Conservation (phyloP, 768 basidiomycete genomes). For the Boletus eberwhitei region DNA sequence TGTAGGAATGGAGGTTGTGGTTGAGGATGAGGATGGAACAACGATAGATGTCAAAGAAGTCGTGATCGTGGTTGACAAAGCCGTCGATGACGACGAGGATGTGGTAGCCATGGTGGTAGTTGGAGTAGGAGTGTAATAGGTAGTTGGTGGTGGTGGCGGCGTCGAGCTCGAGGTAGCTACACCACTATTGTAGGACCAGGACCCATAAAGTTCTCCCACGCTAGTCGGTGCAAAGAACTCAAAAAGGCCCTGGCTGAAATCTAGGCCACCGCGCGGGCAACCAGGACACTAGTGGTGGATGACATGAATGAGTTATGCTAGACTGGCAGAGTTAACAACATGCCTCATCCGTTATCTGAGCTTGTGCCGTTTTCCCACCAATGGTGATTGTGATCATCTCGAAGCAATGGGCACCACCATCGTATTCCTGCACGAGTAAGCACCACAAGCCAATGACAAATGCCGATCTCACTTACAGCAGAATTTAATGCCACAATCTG, state of each 20-base stretch:
- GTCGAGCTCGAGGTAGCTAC: conserved; percentile 22
- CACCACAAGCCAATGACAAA: neutral
- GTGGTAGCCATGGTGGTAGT: conserved; percentile 11
- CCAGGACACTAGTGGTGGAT: conserved; percentile 33
- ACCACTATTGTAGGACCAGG: conserved; percentile 38
- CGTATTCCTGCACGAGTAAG: conserved; percentile 35
- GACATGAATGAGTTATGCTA: neutral
- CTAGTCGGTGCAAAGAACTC: conserved; percentile 33
- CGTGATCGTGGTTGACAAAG: conserved; percentile 7
- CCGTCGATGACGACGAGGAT: conserved; percentile 7
- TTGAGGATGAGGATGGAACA: conserved; percentile 8
- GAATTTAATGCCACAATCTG: conserved; percentile 46
- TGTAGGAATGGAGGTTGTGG: conserved; percentile 10
- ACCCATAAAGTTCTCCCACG: conserved; percentile 37
- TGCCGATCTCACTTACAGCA: conserved; percentile 28
- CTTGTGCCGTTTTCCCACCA: conserved; percentile 36
- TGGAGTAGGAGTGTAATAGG: conserved; percentile 21
- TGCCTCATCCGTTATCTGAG: conserved; percentile 45
- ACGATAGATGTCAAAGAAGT: conserved; percentile 8
- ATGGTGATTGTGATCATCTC: conserved; percentile 42
- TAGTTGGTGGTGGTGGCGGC: conserved; percentile 13
- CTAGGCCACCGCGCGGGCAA: conserved; percentile 42
- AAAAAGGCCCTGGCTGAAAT: conserved; percentile 48
- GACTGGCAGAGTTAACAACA: conserved; percentile 6
- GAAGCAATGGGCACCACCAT: conserved; percentile 40